Base-by-base conservation (phyloP, 2,329 filamentous ascomycete species). In the Metarhizium brunneum region DNA sequence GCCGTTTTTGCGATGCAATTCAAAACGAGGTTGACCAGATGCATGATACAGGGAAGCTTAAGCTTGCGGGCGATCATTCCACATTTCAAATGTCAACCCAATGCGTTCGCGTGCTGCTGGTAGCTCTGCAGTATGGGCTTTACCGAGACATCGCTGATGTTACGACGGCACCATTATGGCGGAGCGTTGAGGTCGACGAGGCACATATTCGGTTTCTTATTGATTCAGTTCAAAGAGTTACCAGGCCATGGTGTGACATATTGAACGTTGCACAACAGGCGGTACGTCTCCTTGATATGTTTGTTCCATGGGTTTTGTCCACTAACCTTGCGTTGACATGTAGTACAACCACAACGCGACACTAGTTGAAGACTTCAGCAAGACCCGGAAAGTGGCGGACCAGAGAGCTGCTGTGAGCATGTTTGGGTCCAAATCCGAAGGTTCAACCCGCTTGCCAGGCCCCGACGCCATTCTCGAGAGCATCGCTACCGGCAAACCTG, bases 121-220 rank as follows among this genome's bases (percentile, higher is more conserved):
- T 68, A 16, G 69, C 71, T 25, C 59, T 69, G 32, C 66, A 72
- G 49, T 65, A 73, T 52, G 59, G 62, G 16, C 61, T 74, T 4
- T 73, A 69, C 54, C 62, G 63, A 47, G 63, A 72, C 43, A 56
- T 73, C 13, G 63, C 63, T 2, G 64, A 68, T 3, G 63, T 67
- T 25, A 72, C 69, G 16, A 73, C 71, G 1, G 71, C 69, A 7
- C 71, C 72, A 5, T 60, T 71, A 2, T 70, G 69, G 65, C 63
- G 66, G 35, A 63, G 66, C 25, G 66, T 66, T 6, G 58, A 63
- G 2, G 65, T 68, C 2, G 65, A 68, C 53, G 69, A 71, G 30
- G 55, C 60, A 2, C 64, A 68, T 25, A 64, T 74, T 16, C 63
- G 65, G 4, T 60, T 58, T 3, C 60, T 73, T 20, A 67, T 74